Percentiles rank a stretch among this genome's conserved stretches.
These are phyloP conservation scores for Atkinsonella hypoxylon DNA, from an alignment of 2,329 filamentous ascomycete species.

Conservation along the genomic window DNA sequence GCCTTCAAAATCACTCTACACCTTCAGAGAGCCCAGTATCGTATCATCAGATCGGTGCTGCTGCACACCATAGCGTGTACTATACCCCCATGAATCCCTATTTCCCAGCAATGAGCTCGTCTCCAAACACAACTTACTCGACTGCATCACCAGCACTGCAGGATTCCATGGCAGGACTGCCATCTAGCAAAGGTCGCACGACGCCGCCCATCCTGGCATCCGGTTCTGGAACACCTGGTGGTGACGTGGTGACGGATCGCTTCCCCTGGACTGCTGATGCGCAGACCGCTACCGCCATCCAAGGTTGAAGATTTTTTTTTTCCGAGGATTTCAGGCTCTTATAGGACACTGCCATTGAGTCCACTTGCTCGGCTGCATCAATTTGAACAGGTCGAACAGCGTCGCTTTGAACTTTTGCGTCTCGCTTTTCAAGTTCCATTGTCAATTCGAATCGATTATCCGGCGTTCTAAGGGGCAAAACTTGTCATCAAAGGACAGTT, in stretches of 20 bases:
- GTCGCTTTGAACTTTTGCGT: too few species aligned
- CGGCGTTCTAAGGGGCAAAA: constrained; percentile 1
- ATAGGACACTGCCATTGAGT: too few species aligned
- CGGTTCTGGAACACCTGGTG: constrained; percentile 34
- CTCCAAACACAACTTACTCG: constrained; percentile 7
- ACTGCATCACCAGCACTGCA: constrained; percentile 8
- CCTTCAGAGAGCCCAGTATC: not conserved
- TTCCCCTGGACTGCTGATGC: constrained; percentile 36
- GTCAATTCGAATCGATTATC: not conserved
- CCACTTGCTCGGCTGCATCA: too few species aligned
- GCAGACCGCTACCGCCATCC: constrained; percentile 38
- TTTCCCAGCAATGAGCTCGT: constrained; percentile 10
- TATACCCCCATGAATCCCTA: constrained; percentile 9
- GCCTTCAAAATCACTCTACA: not conserved
- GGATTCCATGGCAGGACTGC: not conserved
- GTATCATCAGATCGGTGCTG: constrained; percentile 22
- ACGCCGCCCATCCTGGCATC: constrained; percentile 34
- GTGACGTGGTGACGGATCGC: constrained; percentile 27
- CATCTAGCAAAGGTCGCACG: constrained; percentile 16
- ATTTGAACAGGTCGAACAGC: too few species aligned
- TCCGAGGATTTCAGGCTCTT: too few species aligned
- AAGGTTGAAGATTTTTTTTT: constrained; percentile 16
- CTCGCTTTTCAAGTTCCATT: not conserved
- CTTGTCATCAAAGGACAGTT: not conserved
- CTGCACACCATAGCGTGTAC: constrained; percentile 31